Base-by-base conservation (phyloP, 2,329 filamentous ascomycete species). In the Trichophyton rubrum region DNA sequence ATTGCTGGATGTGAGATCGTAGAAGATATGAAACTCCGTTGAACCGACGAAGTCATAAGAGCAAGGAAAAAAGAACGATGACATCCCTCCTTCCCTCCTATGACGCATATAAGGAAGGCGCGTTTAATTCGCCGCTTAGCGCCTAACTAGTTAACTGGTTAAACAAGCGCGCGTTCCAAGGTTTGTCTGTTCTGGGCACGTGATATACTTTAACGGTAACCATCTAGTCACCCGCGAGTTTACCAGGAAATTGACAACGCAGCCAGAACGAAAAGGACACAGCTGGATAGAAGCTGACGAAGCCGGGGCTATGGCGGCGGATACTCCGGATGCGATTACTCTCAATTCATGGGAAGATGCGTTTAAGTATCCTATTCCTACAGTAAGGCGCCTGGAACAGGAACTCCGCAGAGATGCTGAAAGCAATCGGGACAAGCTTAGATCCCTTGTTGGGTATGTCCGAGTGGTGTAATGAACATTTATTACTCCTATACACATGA, bases 341-440 rank as follows among this genome's bases (percentile, higher is more conserved):
- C 76, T 86, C 62, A 75, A 79, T 64, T 78, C 78, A 68, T 87
- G 84, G 84, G 80, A 86, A 68, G 83, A 87, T 75, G 84, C 84
- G 41, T 87, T 87, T 69, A 79, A 85, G 67, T 81, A 85, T 67
- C 82, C 84, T 1, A 78, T 87, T 56, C 82, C 84, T 5, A 78
- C 80, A 33, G 82, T 85, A 56, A 81, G 82, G 40, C 81, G 79
- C 64, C 77, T 87, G 68, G 83, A 86, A 71, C 80, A 81, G 70
- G 82, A 86, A 73, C 78, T 87, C 61, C 83, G 83, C 60, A 76
- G 77, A 62, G 81, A 83, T 71, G 80, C 84, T 65, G 75, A 80
- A 56, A 83, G 82, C 66, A 86, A 86, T 72, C 81, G 80, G 68
- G 82, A 85, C 73, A 85, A 84, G 74, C 77, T 87, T 67, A 80